Base-by-base conservation (phyloP, 2,329 filamentous ascomycete genomes). In the Calonectria pseudoturangicola region DNA sequence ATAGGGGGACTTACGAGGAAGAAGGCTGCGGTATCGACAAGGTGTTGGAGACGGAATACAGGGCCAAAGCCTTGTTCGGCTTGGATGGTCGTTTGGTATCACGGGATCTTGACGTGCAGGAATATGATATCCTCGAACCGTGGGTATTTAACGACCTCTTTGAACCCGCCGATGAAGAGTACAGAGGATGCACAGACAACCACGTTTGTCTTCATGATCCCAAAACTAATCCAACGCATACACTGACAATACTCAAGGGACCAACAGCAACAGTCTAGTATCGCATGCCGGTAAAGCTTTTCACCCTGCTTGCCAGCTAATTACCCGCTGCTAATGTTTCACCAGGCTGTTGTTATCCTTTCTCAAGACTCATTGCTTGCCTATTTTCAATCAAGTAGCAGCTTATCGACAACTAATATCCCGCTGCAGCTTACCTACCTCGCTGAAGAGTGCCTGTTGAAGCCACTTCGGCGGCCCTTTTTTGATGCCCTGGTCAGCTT, bases 181-280 rank as follows among this genome's bases (percentile, higher is more conserved):
- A 81, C 39, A 73, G 80, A 65, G 76, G 78, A 8, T 82, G 74
- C 27, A 80, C 75, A 74, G 80, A 81, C 0, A 82, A 81, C 54
- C 77, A 9, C 39, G 82, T 83, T 74, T 66, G 54, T 41, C 45
- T 21, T 13, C 41, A 43, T n/a, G 4, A 18, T 21, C 16, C 15
- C n/a, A 39, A 13, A 18, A 6, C 18, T 43, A 18, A 21, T 1
- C 30, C 30, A 8, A 39, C 30, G 18, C 27, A 6, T 27, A 36
- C 45, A 5, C 18, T 68, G 25, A 73, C 39, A 21, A 13, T 3
- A 21, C 8, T 43, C 0, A 3, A 79, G 77, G 79, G 76, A 0
- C 74, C 76, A 18, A 66, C 25, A 4, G 78, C 75, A 16, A 80
- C 71, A 4, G 79, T 81, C 18, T 77, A 76, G 76, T 80, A 81